Percentiles rank a stretch among this genome's conserved stretches.
Evolutionary conservation across 768 basidiomycete genomes (phyloP).

Genomic region (Fomitopsis serialis): DNA sequence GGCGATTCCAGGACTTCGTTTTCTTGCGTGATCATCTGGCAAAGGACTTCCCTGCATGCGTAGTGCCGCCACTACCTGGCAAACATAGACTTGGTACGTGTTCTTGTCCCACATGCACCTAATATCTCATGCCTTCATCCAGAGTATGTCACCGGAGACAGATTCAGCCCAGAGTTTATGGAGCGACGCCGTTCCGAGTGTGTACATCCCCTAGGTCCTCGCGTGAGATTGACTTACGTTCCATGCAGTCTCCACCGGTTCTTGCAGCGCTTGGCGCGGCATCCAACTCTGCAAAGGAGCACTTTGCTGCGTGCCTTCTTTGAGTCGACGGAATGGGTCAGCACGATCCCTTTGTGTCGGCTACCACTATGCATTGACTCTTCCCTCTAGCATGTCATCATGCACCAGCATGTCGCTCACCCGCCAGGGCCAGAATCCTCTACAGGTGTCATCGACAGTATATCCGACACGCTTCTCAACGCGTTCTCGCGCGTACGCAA

Average conservation of each 20-base stretch:
- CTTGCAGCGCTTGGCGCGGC: slow-evolving; percentile 83
- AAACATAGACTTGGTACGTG: slow-evolving; percentile 90
- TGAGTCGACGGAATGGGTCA: slow-evolving; percentile 97
- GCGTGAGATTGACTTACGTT: neutral
- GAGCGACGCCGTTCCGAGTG: slow-evolving; percentile 87
- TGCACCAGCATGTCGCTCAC: slow-evolving; percentile 94
- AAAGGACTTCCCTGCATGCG: slow-evolving; percentile 93
- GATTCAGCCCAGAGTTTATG: slow-evolving; percentile 97
- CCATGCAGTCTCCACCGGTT: slow-evolving; percentile 80
- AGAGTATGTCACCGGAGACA: slow-evolving; percentile 98
- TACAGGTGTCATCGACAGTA: slow-evolving; percentile 83
- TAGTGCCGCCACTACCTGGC: slow-evolving; percentile 95
- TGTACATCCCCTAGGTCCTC: slow-evolving; percentile 23
- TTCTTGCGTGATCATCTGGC: slow-evolving; percentile 86
- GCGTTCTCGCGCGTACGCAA: slow-evolving; percentile 95
- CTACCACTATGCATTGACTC: slow-evolving; percentile 3
- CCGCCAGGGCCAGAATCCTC: slow-evolving; percentile 81
- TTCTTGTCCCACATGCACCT: neutral
- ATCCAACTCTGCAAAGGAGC: slow-evolving; percentile 90
- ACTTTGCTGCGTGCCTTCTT: slow-evolving; percentile 92
- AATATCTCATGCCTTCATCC: neutral
- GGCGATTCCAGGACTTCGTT: slow-evolving; percentile 96
- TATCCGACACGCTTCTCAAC: slow-evolving; percentile 94
- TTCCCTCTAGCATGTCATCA: slow-evolving; percentile 74
- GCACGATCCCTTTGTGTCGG: slow-evolving; percentile 15